Percentiles rank a stretch among this genome's conserved stretches.
Evolutionary conservation across 192 early-diverging fungal genomes (phyloP).

Genomic region (Coemansia asiatica): DNA sequence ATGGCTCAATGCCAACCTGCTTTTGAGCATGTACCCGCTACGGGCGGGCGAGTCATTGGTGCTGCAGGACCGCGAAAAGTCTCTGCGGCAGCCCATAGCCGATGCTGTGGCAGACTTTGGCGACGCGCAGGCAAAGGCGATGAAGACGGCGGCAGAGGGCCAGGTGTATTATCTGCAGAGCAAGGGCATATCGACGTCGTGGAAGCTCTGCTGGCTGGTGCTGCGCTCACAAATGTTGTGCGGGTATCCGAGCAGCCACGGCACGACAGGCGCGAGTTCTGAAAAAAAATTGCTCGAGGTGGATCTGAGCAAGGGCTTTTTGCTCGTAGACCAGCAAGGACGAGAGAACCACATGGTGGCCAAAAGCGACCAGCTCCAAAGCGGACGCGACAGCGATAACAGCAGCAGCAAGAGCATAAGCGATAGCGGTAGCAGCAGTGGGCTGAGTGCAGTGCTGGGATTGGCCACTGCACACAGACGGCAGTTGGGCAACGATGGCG

Average conservation of each 20-base stretch:
- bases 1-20: conserved; percentile 41
- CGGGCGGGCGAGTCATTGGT: conserved; percentile 30
- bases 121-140: neutral
- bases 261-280: neutral
- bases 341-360: conserved; percentile 6
- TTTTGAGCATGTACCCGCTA: conserved; percentile 28
- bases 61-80: conserved; percentile 36
- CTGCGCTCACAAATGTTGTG: conserved; percentile 25
- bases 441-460: neutral
- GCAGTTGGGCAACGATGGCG: conserved; percentile 29
- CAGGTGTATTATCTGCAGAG: conserved; percentile 38
- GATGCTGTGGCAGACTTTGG: neutral
- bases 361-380: conserved; percentile 17
- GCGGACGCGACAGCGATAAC: conserved; percentile 8
- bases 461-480: conserved; percentile 13
- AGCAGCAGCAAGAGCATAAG: conserved; percentile 11
- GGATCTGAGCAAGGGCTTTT: conserved; percentile 31
- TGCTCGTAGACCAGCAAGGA: conserved; percentile 31
- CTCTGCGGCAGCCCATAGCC: neutral
- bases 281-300: conserved; percentile 6
- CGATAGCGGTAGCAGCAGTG: neutral
- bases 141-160: conserved; percentile 32
- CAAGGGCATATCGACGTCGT: conserved; percentile 32
- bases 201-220: conserved; percentile 49
- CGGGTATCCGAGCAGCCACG: conserved; percentile 14